Evolutionary conservation across 805 yeast genomes (phyloP), one percentile per base, ranked within the genome.

Genomic region (Suhomyces tanzawaensis): DNA sequence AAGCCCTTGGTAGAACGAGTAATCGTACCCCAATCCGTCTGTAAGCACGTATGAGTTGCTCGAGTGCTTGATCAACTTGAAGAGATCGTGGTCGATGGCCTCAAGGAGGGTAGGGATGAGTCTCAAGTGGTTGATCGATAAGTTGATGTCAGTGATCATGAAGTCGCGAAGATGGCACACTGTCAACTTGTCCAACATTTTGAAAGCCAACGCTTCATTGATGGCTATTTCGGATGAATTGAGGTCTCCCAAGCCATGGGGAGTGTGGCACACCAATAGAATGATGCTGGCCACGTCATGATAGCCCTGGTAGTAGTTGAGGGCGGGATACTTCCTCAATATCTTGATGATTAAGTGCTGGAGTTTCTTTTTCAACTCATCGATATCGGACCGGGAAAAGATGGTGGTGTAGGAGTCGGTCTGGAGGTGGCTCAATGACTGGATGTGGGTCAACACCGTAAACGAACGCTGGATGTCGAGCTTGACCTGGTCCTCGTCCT

Each of bases 221-320:
- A 34, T 19, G 3, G 14, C n/a, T 19, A 26, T 27, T 19, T 19
- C 37, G 29, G 41, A 13, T 28, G 28, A 14, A 39, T 25, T 16
- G 31, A 11, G 41, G 32, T 3, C 45, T 45, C 12, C 19, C 9
- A 18, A 4, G 8, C 14, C 16, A 17, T 17, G 12, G 7, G 42
- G 44, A 14, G 53, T 51, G 25, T 51, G 53, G 46, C 79, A 77
- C 1, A 82, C 76, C 13, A 82, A 54, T 4, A 85, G 62, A 5
- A 85, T 66, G 4, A 85, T 72, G 25, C 85, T 72, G 1, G 87
- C 89, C 15, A 93, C 68, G 51, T 93, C 98, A 59, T 91, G 98
- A 58, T 75, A 87, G 0, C 99, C 99, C 61, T 91, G 99, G 58
- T 89, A 91, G 59, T 91, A 91, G 41, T 77, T 69, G 29, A 90